phyloP scores from a whole-genome alignment of 2,329 filamentous ascomycete species.

The Rosellinia necatrix region DNA sequence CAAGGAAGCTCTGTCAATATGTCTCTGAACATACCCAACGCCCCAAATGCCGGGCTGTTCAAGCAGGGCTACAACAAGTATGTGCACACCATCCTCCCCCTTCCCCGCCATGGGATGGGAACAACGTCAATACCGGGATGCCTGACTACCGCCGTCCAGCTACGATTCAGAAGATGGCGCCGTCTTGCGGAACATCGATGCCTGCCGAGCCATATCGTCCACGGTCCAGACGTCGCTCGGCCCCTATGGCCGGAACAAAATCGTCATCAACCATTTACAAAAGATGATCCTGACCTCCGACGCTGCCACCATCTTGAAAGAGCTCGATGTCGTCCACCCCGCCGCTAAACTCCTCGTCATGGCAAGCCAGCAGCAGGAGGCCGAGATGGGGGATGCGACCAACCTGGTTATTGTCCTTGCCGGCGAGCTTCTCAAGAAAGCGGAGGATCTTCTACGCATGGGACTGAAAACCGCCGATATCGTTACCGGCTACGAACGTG shows the following conservation, averaged over 20 bases:
- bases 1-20: constrained; percentile 52
- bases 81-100: too few species aligned
- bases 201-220: constrained; percentile 91
- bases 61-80: constrained; percentile 97
- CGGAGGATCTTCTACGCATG: constrained; percentile 94
- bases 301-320: constrained; percentile 93
- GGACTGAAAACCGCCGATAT: constrained; percentile 98
- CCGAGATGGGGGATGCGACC: constrained; percentile 98
- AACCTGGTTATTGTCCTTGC: constrained; percentile 96
- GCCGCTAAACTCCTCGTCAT: constrained; percentile 97
- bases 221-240: constrained; percentile 97
- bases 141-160: constrained; percentile 60
- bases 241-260: constrained; percentile 98
- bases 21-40: constrained; percentile 95
- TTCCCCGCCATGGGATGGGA: constrained; percentile 35
- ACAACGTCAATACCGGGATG: constrained; percentile 9
- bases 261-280: constrained; percentile 99
- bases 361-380: constrained; percentile 98
- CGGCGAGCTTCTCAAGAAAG: constrained; percentile 94
- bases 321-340: constrained; percentile 97
- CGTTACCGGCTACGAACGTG: constrained; percentile 92
- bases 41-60: constrained; percentile 91
- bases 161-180: constrained; percentile 99
- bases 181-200: constrained; percentile 97
- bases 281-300: constrained; percentile 99